phyloP scores from a whole-genome alignment of 1,284 basidiomycete genomes.

The Lentinula novae-zelandiae region DNA sequence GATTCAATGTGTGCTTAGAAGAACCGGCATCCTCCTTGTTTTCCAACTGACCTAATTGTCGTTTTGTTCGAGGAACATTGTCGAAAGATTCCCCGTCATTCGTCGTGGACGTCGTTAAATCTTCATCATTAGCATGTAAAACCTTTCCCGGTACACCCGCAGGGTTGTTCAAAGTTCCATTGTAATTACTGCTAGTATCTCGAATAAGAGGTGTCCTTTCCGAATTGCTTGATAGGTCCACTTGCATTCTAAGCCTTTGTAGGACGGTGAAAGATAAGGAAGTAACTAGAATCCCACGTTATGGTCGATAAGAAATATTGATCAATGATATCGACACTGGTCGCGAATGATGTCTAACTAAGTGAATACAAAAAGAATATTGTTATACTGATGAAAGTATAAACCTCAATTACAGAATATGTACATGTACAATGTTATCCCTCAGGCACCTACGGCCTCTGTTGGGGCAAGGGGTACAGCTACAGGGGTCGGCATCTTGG shows the following conservation, averaged over 20 bases:
- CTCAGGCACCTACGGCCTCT: constrained; percentile 33
- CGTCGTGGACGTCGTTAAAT: background rate
- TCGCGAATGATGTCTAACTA: no score
- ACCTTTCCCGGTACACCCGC: no score
- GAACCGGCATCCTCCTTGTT: background rate
- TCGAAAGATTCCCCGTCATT: constrained; percentile 34
- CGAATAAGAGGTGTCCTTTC: no score
- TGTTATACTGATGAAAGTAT: background rate
- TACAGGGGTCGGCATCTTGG: constrained; percentile 13
- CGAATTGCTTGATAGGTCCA: no score
- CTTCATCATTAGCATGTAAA: no score
- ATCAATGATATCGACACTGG: no score
- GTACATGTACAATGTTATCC: background rate
- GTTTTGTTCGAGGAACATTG: constrained; percentile 38
- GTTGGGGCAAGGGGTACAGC: constrained; percentile 17
- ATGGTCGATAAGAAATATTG: no score
- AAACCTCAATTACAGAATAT: background rate
- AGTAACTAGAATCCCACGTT: no score
- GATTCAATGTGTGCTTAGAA: background rate
- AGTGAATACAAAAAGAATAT: no score
- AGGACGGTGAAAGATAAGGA: background rate
- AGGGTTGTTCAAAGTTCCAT: no score
- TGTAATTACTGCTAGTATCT: no score
- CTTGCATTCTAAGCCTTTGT: background rate
- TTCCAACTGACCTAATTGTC: constrained; percentile 36